Base-by-base conservation (phyloP, 2,329 filamentous ascomycete genomes). In the Penicillium sp. region DNA sequence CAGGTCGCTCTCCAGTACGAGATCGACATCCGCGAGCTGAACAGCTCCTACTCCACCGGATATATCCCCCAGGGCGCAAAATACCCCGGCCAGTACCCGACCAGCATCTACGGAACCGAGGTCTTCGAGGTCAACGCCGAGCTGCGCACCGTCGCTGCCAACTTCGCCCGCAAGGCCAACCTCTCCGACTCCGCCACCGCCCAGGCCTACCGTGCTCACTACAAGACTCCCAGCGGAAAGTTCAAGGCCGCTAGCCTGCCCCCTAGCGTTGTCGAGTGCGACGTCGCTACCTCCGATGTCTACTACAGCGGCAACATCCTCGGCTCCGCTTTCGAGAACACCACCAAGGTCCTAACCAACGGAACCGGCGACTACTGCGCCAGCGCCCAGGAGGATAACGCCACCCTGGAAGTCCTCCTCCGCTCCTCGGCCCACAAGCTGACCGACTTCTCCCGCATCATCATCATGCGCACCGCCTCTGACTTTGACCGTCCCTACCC, bases 1-100 rank as follows among this genome's bases (percentile, higher is more conserved):
- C 89, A 92, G 67, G 87, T 90, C 3, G 88, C 85, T 0, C 76
- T 91, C 49, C 88, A 92, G 69, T 89, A 90, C 60, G 88, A 92
- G 70, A 83, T 92, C 56, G 88, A 91, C 62, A 75, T 82, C 1
- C 82, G 88, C 32, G 87, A 90, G 56, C 82, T 89, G 32, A 86
- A 87, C 0, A 66, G 67, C 1, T 86, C 85, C 68, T 90, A 81
- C 72, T 75, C 80, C 1, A 88, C 86, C 0, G 87, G 88, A 5
- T 91, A 91, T 68, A 78, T 91, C 29, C 81, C 86, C 1, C 85
- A 84, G 63, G 88, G 86, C 14, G 77, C 80, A 21, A 68, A 77
- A 22, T 61, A 67, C 5, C 85, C 87, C 0, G 70, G 79, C 42
- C 69, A 84, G 43, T 87, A 86, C 57, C 86, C 87, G 0, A 70